These are phyloP conservation scores for Linaria vulgaris DNA, from an alignment of 257 asterid genomes.

Conservation along the genomic window DNA sequence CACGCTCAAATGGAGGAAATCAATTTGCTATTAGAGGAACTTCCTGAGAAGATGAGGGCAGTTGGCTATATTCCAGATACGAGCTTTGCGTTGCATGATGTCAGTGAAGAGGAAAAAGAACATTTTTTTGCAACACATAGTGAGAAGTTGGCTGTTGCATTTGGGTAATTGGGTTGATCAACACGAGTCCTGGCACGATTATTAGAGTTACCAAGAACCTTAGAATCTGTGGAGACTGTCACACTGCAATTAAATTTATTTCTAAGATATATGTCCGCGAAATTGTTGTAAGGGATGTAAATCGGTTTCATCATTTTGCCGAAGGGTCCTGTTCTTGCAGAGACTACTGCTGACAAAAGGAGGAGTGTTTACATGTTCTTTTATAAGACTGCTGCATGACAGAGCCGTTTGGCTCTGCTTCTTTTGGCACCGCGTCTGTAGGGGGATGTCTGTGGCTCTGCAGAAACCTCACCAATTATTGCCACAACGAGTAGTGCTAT, in stretches of 20 bases:
- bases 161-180: constrained; percentile 67
- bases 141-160: constrained; percentile 69
- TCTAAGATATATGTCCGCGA: constrained; percentile 60
- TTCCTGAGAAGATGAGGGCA: constrained; percentile 57
- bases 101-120: constrained; percentile 75
- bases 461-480: too few species aligned
- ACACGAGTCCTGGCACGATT: constrained; percentile 45
- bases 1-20: constrained; percentile 52
- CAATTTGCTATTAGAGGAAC: constrained; percentile 47
- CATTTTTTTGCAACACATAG: constrained; percentile 51
- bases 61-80: constrained; percentile 65
- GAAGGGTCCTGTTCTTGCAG: constrained; percentile 71
- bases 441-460: too few species aligned
- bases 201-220: constrained; percentile 74
- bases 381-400: not conserved
- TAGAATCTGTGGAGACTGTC: constrained; percentile 82
- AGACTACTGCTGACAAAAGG: constrained; percentile 69
- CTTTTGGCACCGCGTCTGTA: too few species aligned
- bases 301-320: constrained; percentile 70
- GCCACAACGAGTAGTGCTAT: too few species aligned
- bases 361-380: not conserved
- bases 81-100: constrained; percentile 63
- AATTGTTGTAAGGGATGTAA: constrained; percentile 78
- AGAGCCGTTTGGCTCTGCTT: too few species aligned
- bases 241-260: constrained; percentile 58